These are phyloP conservation scores for Vinca minor DNA, from an alignment of 257 asterid genomes.

Conservation along the genomic window DNA sequence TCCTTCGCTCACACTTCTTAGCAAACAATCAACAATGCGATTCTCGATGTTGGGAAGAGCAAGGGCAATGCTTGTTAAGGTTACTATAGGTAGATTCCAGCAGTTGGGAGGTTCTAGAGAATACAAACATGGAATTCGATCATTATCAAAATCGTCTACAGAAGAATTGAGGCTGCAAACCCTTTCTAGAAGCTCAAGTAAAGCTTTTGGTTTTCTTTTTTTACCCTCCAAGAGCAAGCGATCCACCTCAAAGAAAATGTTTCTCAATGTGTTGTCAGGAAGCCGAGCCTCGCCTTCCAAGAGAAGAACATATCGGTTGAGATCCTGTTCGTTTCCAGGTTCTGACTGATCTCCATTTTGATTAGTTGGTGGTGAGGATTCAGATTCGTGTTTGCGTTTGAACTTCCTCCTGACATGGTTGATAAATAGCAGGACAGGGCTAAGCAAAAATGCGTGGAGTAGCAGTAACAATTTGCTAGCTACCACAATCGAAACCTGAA, in stretches of 20 bases:
- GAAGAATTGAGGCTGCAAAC: too few relatives aligned
- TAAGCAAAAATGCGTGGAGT: not conserved
- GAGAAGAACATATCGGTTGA: slow-evolving; percentile 7
- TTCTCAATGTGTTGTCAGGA: not conserved
- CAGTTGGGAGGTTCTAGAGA: not conserved
- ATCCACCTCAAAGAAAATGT: not conserved
- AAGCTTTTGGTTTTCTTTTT: slow-evolving; percentile 9
- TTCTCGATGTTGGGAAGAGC: not conserved
- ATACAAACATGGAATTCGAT: not conserved
- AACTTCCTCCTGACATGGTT: not conserved
- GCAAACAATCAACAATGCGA: too few relatives aligned
- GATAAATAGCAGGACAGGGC: not conserved
- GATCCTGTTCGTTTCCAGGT: not conserved
- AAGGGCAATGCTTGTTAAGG: slow-evolving; percentile 6
- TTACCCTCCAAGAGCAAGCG: slow-evolving; percentile 10
- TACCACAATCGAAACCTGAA: slow-evolving; percentile 6
- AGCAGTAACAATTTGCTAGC: slow-evolving; percentile 4
- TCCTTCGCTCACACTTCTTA: not conserved
- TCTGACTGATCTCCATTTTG: not conserved
- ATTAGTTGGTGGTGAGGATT: too few relatives aligned
- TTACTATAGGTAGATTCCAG: not conserved
- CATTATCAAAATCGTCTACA: not conserved
- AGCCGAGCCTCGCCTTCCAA: slow-evolving; percentile 17
- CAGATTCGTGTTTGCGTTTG: not conserved
- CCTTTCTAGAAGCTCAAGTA: slow-evolving; percentile 6